Base-by-base conservation (phyloP, 805 yeast genomes). In the Myxozyma melibiosi region DNA sequence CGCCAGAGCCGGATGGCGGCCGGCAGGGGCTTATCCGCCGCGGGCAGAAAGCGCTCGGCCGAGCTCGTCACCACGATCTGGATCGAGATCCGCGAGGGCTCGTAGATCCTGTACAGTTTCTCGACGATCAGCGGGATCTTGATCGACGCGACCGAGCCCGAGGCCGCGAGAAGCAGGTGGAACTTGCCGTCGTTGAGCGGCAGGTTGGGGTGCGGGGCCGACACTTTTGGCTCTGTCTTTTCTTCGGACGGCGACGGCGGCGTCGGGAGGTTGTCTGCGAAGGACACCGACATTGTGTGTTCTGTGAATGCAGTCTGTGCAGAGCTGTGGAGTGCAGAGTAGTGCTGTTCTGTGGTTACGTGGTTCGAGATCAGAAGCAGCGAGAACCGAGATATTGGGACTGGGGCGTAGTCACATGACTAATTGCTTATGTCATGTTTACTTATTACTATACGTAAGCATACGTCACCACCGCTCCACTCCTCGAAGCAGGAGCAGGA, bases 101-200 rank as follows among this genome's bases (percentile, higher is more conserved):
- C 88, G 72, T 88, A 92, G 5, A 86, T 78, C 70, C 89, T 88
- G 69, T 85, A 86, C 48, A 94, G 78, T 70, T 90, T 89, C 68
- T 86, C 96, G 63, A 94, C 89, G 38, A 94, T 90, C 63, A 86
- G 72, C 0, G 97, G 96, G 22, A 94, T 85, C 71, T 94, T 94
- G 62, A 94, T 90, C 2, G 98, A 89, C 4, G 99, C 99, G 2
- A 94, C 97, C 1, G 96, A 88, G 0, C 99, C 99, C 0, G 98
- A 89, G 18, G 95, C 96, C 18, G 95, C 99, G 41, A 94, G 77
- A 55, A 94, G 76, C 42, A 94, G 84, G 71, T 94, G 99, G 55
- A 89, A 78, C 68, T 90, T 91, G 42, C 85, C 87, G 69, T 89
- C 96, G 69, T 89, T 94, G 66, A 51, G 52, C 24, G 64, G 62